These are phyloP conservation scores for Panaeolus cyanescens DNA, from an alignment of 768 basidiomycete species.

Conservation along the genomic window DNA sequence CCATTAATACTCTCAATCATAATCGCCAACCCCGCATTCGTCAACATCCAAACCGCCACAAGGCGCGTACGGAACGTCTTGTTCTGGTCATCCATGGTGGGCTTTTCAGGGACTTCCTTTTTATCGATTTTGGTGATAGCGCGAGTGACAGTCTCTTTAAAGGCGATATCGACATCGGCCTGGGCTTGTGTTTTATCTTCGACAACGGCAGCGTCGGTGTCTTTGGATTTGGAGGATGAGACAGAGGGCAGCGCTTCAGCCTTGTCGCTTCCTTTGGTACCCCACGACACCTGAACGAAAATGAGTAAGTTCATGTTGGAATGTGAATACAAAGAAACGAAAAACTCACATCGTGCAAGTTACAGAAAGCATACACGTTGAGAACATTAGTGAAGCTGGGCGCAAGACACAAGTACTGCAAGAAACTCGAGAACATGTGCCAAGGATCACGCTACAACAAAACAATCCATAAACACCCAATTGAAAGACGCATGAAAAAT, in stretches of 20 bases:
- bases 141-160: constrained; percentile 90
- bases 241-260: constrained; percentile 90
- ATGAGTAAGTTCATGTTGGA: not conserved
- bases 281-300: constrained; percentile 75
- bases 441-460: constrained; percentile 82
- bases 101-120: constrained; percentile 72
- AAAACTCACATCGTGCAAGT: constrained; percentile 78
- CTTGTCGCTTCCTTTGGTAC: constrained; percentile 94
- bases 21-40: constrained; percentile 70
- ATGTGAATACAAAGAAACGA: not conserved
- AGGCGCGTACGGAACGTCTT: constrained; percentile 92
- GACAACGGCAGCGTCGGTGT: constrained; percentile 74
- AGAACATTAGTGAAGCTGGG: constrained; percentile 94
- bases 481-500: not conserved
- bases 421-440: constrained; percentile 96
- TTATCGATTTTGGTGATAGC: constrained; percentile 75
- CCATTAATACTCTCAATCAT: constrained; percentile 79
- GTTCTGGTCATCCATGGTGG: constrained; percentile 87
- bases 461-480: constrained; percentile 2
- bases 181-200: constrained; percentile 83
- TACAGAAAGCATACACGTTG: constrained; percentile 97
- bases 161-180: constrained; percentile 87
- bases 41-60: constrained; percentile 78
- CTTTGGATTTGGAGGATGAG: constrained; percentile 80
- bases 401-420: constrained; percentile 88